Evolutionary conservation across 2,329 filamentous ascomycete genomes (phyloP).

Genomic region (Magnaporthiopsis incrustans): DNA sequence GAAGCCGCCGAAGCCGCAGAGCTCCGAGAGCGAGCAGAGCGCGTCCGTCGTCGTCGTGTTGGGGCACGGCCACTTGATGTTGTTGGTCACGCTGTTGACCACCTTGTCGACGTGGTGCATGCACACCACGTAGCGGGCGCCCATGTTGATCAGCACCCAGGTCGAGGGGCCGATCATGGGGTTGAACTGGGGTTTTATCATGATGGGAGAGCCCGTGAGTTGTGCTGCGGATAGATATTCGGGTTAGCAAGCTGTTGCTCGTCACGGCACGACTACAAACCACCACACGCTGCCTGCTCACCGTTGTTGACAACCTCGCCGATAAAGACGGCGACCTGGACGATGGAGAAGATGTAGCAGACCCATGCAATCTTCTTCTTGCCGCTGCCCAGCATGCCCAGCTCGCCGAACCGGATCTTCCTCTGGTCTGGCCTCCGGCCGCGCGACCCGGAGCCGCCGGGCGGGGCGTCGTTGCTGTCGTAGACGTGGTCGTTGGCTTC

Average conservation of each 20-base stretch:
- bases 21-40: conserved; percentile 65
- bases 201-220: conserved; percentile 64
- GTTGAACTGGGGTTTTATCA: conserved; percentile 81
- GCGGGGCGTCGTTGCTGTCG: conserved; percentile 30
- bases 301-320: conserved; percentile 79
- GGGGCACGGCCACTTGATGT: conserved; percentile 69
- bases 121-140: conserved; percentile 82
- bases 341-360: conserved; percentile 68
- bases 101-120: conserved; percentile 77
- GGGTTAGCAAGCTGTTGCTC: too few relatives aligned
- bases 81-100: conserved; percentile 42
- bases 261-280: too few relatives aligned
- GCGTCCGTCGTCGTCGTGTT: conserved; percentile 58
- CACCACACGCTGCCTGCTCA: conserved; percentile 30
- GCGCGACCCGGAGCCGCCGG: conserved; percentile 8
- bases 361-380: conserved; percentile 64
- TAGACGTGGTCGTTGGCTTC: conserved; percentile 53
- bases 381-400: conserved; percentile 50
- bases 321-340: conserved; percentile 81
- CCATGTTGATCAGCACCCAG: conserved; percentile 90
- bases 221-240: neutral
- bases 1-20: conserved; percentile 78
- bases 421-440: conserved; percentile 28
- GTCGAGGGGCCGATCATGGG: conserved; percentile 94
- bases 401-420: conserved; percentile 47